phyloP scores from a whole-genome alignment of 2,329 filamentous ascomycete genomes.

The Fusarium acutatum region DNA sequence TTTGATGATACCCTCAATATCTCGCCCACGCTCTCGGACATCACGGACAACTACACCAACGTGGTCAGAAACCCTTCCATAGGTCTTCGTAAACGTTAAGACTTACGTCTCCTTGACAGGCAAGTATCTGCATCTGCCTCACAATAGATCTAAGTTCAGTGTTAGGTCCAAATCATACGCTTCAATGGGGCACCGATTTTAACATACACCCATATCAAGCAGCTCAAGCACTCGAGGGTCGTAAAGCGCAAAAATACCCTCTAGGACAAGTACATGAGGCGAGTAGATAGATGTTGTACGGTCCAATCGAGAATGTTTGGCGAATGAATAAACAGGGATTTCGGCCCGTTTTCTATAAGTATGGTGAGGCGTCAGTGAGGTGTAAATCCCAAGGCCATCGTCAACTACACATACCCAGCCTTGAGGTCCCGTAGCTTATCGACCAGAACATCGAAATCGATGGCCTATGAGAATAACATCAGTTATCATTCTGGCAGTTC shows the following conservation, averaged over 20 bases:
- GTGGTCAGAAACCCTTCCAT: not conserved
- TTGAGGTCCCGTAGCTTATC: conserved; percentile 85
- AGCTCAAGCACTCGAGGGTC: conserved; percentile 86
- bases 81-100: not conserved
- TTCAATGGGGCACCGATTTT: not conserved
- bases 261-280: conserved; percentile 91
- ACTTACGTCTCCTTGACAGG: conserved; percentile 83
- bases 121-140: conserved; percentile 96
- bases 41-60: conserved; percentile 76
- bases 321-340: conserved; percentile 94
- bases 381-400: not conserved
- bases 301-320: conserved; percentile 82
- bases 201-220: conserved; percentile 83
- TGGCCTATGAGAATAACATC: conserved; percentile 60
- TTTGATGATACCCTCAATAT: conserved; percentile 95
- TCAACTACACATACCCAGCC: conserved; percentile 73
- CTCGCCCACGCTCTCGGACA: conserved; percentile 86
- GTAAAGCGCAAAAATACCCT: conserved; percentile 95
- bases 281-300: conserved; percentile 92
- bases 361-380: conserved; percentile 19
- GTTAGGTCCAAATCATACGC: conserved; percentile 3
- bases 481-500: not conserved
- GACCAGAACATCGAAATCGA: conserved; percentile 92
- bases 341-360: conserved; percentile 78
- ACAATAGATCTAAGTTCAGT: conserved; percentile 77